Base-by-base conservation (phyloP, 108 stramenopile genomes). In the Cyclotella distinguenda region DNA sequence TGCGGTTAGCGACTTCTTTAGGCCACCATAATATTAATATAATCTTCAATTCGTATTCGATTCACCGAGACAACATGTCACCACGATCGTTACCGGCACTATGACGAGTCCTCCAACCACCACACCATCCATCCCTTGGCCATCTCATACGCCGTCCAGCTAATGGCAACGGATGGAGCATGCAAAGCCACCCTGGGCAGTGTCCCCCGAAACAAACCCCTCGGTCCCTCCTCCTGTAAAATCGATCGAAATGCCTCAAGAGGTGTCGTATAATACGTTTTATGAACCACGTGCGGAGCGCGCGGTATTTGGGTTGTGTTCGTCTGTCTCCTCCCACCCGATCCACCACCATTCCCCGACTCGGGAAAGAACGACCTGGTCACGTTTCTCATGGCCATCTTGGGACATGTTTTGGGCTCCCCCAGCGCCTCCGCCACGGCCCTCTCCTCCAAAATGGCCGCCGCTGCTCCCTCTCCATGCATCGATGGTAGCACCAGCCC, bases 111-210 rank as follows among this genome's bases (percentile, higher is more conserved):
- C 34, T 36, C 19, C n/a, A 55, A 16, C 2, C 32, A 55, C 54
- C 54, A 55, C 19, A 55, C 54, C 50, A 90, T 54, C 70, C 85
- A 91, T 32, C 66, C 71, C 66, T 94, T 91, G 33, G 82, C 78
- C 31, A 91, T 90, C 79, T 98, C 97, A 73, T 99, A 99, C 43
- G 95, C 89, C 1, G 97, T 98, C 97, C 99, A 99, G 21, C 87
- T 89, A 55, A 99, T 97, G 25, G 99, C 99, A 26, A 98, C 97
- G 7, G 94, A 87, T 7, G 99, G 99, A 21, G 97, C 91, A 58
- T 97, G 96, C 13, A 88, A 81, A 59, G 95, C 64, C 35, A 98
- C 67, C 16, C 97, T 65, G 12, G 95, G 94, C 49, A 82, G 48
- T 46, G 86, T 46, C 8, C 97, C 97, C 1, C 95, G 83, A 72